Percentiles rank a stretch among this genome's conserved stretches.
Conservation (phyloP, 257 asterid species). For the Solanum neorickii region DNA sequence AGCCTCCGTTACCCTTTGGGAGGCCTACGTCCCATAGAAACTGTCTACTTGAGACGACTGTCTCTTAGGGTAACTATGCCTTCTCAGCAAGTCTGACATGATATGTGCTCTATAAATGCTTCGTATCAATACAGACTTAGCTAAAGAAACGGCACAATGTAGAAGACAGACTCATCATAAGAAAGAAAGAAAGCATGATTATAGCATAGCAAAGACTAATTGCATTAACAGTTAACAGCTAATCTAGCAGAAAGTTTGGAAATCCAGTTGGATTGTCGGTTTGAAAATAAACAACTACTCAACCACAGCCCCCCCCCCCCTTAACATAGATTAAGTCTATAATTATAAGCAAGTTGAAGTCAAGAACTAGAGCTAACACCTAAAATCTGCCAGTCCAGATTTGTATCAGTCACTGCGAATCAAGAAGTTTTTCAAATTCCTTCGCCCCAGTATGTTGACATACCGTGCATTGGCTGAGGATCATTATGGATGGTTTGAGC, state of each 20-base stretch:
- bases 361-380: background rate
- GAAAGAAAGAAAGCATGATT: background rate
- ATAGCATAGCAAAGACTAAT: background rate
- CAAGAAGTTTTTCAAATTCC: constrained; percentile 30
- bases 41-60: background rate
- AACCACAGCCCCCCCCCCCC: background rate
- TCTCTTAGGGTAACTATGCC: background rate
- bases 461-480: constrained; percentile 30
- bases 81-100: background rate
- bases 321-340: background rate
- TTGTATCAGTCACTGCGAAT: background rate
- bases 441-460: constrained; percentile 51
- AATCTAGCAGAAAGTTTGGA: background rate
- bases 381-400: background rate
- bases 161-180: background rate
- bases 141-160: background rate
- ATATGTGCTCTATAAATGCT: background rate
- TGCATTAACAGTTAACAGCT: background rate
- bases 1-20: background rate
- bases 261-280: background rate
- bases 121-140: background rate
- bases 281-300: background rate
- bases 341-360: background rate
- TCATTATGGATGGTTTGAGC: constrained; percentile 30
- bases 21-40: background rate